These are phyloP conservation scores for Penicillium salamii DNA, from an alignment of 495 filamentous ascomycete genomes.

Conservation along the genomic window DNA sequence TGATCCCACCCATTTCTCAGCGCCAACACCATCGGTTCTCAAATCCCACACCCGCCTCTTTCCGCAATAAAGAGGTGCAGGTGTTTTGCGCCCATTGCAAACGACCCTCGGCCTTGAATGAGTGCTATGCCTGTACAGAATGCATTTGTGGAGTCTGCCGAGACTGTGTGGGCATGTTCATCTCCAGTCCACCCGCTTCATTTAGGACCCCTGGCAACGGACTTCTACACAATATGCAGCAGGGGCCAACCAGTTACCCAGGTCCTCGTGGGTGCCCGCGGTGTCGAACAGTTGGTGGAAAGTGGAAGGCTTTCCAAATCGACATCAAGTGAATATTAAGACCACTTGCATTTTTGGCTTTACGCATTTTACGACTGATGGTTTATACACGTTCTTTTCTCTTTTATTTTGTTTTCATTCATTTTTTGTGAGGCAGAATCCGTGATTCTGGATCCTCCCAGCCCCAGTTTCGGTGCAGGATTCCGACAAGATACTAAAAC, in stretches of 20 bases:
- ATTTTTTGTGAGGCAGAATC: conserved; percentile 2
- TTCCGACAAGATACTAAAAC: conserved; percentile 17
- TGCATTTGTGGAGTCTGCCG: conserved; percentile 90
- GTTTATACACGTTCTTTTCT: conserved; percentile 22
- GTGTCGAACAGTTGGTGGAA: conserved; percentile 47
- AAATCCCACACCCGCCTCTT: conserved; percentile 44
- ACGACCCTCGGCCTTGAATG: conserved; percentile 65
- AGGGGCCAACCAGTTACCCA: conserved; percentile 41
- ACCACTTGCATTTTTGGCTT: conserved; percentile 19
- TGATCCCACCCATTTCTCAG: conserved; percentile 37
- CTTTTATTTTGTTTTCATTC: conserved; percentile 7
- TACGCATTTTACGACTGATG: conserved; percentile 44
- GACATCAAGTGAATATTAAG: conserved; percentile 43
- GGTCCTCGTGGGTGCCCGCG: conserved; percentile 47
- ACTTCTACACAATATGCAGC: conserved; percentile 20
- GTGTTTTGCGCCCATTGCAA: conserved; percentile 88
- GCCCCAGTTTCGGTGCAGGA: conserved; percentile 17
- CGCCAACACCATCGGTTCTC: conserved; percentile 50
- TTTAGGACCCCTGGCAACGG: conserved; percentile 41
- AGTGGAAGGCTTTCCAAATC: conserved; percentile 54
- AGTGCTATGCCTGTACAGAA: conserved; percentile 89
- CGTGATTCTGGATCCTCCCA: neutral
- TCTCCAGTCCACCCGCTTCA: conserved; percentile 45
- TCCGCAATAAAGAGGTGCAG: conserved; percentile 58
- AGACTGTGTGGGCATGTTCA: conserved; percentile 77